Evolutionary conservation across 2,329 filamentous ascomycete genomes (phyloP).

Genomic region (Trichoderma atrobrunneum): DNA sequence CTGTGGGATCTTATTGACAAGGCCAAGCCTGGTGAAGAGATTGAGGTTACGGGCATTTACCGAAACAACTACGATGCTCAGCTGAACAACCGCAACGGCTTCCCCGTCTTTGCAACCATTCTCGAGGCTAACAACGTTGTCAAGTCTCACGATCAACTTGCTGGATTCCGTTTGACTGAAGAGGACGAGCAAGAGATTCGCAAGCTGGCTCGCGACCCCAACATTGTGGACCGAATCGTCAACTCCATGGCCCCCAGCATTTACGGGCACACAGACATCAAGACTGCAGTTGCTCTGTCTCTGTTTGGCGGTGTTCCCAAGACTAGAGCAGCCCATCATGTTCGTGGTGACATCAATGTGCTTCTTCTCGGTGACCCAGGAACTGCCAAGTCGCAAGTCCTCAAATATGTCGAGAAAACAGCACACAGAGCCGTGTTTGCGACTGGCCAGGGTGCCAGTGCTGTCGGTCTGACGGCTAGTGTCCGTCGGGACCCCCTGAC

Average conservation of each 20-base stretch:
- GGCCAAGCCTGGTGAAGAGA: slow-evolving; percentile 95
- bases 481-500: slow-evolving; percentile 94
- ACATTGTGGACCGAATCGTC: slow-evolving; percentile 90
- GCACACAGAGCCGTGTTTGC: slow-evolving; percentile 96
- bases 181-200: slow-evolving; percentile 92
- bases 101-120: slow-evolving; percentile 96
- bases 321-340: slow-evolving; percentile 78
- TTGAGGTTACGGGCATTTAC: slow-evolving; percentile 95
- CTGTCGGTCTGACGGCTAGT: slow-evolving; percentile 94
- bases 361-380: slow-evolving; percentile 93
- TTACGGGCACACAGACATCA: slow-evolving; percentile 94
- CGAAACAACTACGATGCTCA: slow-evolving; percentile 98
- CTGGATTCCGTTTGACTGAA: slow-evolving; percentile 91
- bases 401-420: slow-evolving; percentile 98
- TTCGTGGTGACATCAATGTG: slow-evolving; percentile 97
- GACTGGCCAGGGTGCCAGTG: slow-evolving; percentile 93
- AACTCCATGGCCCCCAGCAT: slow-evolving; percentile 94
- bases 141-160: slow-evolving; percentile 95
- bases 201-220: slow-evolving; percentile 79
- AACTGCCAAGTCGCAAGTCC: slow-evolving; percentile 94
- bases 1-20: slow-evolving; percentile 96
- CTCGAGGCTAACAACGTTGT: slow-evolving; percentile 96
- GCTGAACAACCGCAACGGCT: slow-evolving; percentile 97
- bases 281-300: slow-evolving; percentile 91
- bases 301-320: slow-evolving; percentile 95